A percentile compares a stretch with the other conserved stretches of the same genome.
These are phyloP conservation scores for Monascus purpureus DNA, from an alignment of 495 filamentous ascomycete genomes.

Conservation along the genomic window DNA sequence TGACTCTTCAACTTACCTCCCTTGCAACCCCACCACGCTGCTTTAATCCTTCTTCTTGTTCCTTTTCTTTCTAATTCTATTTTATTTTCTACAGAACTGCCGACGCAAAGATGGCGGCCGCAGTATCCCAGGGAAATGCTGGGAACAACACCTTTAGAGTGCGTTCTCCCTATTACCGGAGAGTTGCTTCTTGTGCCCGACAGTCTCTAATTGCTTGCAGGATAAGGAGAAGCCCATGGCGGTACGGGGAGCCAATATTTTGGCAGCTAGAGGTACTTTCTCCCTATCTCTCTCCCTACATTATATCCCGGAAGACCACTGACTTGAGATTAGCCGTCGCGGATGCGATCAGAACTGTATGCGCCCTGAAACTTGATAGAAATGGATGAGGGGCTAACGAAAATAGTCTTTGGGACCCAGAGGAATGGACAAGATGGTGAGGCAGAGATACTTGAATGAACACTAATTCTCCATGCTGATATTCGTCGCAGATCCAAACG, in stretches of 20 bases:
- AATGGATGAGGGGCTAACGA: conserved; percentile 32
- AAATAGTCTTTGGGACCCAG: conserved; percentile 54
- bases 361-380: conserved; percentile 8
- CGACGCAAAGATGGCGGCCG: conserved; percentile 57
- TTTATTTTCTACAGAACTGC: too few relatives aligned
- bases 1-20: conserved; percentile 12
- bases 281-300: background rate
- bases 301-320: conserved; percentile 1
- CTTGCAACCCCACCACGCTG: conserved; percentile 1
- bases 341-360: conserved; percentile 84
- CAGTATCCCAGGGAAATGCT: conserved; percentile 38
- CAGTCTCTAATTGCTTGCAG: conserved; percentile 41
- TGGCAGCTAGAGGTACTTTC: conserved; percentile 77
- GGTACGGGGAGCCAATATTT: conserved; percentile 87
- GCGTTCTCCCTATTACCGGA: conserved; percentile 15
- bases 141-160: conserved; percentile 75
- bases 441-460: conserved; percentile 1
- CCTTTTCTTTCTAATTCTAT: conserved; percentile 15
- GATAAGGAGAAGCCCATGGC: conserved; percentile 98
- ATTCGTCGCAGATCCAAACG: conserved; percentile 57
- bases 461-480: conserved; percentile 11
- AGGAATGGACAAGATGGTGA: conserved; percentile 93
- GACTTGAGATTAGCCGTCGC: conserved; percentile 53
- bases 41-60: conserved; percentile 9
- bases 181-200: conserved; percentile 19